Evolutionary conservation across 176 grass and related monocot genomes (phyloP).

Genomic region (Poa pratensis): DNA sequence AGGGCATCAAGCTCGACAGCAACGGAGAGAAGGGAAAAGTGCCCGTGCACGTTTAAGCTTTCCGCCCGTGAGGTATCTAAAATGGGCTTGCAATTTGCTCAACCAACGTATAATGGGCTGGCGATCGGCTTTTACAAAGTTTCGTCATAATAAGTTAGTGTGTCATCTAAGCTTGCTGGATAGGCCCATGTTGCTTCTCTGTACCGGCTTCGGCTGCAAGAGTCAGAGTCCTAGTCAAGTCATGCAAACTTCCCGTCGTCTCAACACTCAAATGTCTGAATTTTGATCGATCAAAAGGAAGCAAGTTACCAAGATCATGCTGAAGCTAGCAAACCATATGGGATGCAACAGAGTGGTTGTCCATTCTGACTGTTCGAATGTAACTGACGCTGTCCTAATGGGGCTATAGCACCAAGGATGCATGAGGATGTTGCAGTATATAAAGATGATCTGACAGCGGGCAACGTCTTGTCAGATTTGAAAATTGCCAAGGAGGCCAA

Average conservation of each 20-base stretch:
- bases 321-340: not conserved
- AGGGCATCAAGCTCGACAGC: conserved; percentile 61
- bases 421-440: not conserved
- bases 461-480: not conserved
- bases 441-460: not conserved
- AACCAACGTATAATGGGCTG: not conserved
- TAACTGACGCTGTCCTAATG: too few species aligned
- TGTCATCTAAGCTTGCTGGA: not conserved
- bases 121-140: not conserved
- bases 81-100: not conserved
- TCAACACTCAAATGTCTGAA: not conserved
- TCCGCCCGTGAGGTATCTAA: not conserved
- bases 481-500: not conserved
- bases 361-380: not conserved
- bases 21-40: conserved; percentile 26
- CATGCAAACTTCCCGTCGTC: not conserved
- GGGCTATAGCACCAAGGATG: too few species aligned
- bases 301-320: not conserved
- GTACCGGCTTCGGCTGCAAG: not conserved
- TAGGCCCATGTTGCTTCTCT: conserved; percentile 10
- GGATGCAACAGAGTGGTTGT: not conserved
- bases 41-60: conserved; percentile 38
- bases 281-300: not conserved
- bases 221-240: not conserved
- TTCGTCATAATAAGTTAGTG: conserved; percentile 19